Evolutionary conservation across 768 basidiomycete genomes (phyloP).

Genomic region (Macrocybe gigantea): DNA sequence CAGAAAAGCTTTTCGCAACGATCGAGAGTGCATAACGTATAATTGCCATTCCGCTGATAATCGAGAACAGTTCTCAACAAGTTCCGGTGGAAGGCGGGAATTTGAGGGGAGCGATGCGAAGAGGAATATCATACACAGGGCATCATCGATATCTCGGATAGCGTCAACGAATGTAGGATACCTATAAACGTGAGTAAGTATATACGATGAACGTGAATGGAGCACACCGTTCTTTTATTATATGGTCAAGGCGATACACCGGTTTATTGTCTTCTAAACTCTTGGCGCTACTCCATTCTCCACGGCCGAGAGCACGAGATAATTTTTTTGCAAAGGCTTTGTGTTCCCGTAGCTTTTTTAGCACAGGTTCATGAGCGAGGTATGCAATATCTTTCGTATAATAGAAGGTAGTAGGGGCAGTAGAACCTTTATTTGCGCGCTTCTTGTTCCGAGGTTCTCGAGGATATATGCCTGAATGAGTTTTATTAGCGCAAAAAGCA

Average conservation of each 20-base stretch:
- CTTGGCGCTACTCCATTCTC: constrained; percentile 94
- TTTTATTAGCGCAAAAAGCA: constrained; percentile 8
- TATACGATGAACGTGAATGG: constrained; percentile 2
- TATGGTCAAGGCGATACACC: constrained; percentile 87
- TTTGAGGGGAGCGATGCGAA: constrained; percentile 91
- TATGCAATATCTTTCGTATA: constrained; percentile 98
- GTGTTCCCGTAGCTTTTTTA: constrained; percentile 92
- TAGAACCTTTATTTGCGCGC: constrained; percentile 95
- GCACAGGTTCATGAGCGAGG: constrained; percentile 92
- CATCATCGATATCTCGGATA: constrained; percentile 94
- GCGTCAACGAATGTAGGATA: constrained; percentile 98
- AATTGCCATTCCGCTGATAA: constrained; percentile 96
- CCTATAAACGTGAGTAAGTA: constrained; percentile 33
- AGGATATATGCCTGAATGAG: constrained; percentile 81
- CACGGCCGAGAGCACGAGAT: constrained; percentile 84
- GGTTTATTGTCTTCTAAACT: constrained; percentile 92
- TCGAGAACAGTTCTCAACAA: constrained; percentile 86
- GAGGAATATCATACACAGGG: constrained; percentile 89
- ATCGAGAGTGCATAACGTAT: constrained; percentile 83
- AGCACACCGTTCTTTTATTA: constrained; percentile 91
- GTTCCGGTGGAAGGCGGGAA: constrained; percentile 69
- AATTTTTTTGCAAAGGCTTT: constrained; percentile 98
- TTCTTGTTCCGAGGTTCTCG: constrained; percentile 91
- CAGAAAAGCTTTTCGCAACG: constrained; percentile 87
- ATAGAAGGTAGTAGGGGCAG: constrained; percentile 96